Base-by-base conservation (phyloP, 1,284 basidiomycete genomes). In the Cronartium ribicola region DNA sequence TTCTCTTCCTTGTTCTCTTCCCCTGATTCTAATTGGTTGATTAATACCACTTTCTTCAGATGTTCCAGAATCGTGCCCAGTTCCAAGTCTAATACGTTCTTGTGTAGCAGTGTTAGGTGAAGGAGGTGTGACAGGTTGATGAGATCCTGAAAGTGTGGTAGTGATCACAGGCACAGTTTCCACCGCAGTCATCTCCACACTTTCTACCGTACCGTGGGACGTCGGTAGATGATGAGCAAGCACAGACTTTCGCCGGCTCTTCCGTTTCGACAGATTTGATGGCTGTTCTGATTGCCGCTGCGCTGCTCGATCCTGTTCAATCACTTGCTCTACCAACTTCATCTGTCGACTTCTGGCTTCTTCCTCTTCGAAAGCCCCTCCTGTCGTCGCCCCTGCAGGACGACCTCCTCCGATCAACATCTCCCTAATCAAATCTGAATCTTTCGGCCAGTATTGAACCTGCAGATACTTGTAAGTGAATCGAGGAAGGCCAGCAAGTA, bases 401-500 rank as follows among this genome's bases (percentile, higher is more conserved):
- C 63, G 59, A n/a, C 51, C 60, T 67, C 65, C 39, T 6, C 72
- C 72, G 41, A 74, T 67, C 13, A 74, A 62, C 36, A 74, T 67
- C 29, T 74, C 72, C 46, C 72, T 51, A 61, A 74, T 74, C 20
- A 74, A 66, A 74, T 74, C 72, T 11, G 72, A 74, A 74, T 93
- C 91, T 17, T 88, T 83, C 4, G 91, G 90, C 66, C 81, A 82
- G 79, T 91, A 92, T 0, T 87, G 84, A 1, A 87, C 84, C 17
- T 85, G 84, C 67, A 88, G 79, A 81, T 86, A 91, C 79, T 91
- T 91, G 82, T 87, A 83, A 55, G 91, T 71, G 82, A 89, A 89
- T 4, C 89, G 86, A 1, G 82, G 82, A 86, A 90, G 87, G 51
- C 95, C 85, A 40, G 90, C 88, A 22, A 92, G 82, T 51, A 86